These are phyloP conservation scores for Protomyces inundatus DNA, from an alignment of 1,139 yeast genomes.

Conservation along the genomic window DNA sequence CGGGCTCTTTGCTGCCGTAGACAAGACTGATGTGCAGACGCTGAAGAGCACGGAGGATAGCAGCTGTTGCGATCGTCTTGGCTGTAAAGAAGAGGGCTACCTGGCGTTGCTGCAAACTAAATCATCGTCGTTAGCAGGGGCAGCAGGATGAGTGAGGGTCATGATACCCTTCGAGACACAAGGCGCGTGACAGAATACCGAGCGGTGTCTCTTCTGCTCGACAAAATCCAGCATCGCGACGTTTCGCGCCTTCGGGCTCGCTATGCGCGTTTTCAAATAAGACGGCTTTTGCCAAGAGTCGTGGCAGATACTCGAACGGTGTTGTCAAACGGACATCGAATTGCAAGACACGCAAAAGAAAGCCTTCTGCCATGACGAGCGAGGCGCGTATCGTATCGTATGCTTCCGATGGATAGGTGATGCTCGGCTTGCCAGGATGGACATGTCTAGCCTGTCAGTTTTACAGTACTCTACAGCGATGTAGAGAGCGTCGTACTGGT, in stretches of 20 bases:
- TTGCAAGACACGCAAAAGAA: constrained; percentile 30
- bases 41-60: not conserved
- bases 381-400: constrained; percentile 32
- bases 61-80: constrained; percentile 10
- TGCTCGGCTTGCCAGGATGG: constrained; percentile 22
- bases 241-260: not conserved
- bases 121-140: not conserved
- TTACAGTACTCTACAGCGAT: not conserved
- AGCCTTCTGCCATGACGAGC: constrained; percentile 29
- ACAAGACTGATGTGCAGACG: not conserved
- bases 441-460: constrained; percentile 22
- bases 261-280: not conserved
- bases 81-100: constrained; percentile 13
- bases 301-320: constrained; percentile 22
- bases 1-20: not conserved
- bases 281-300: not conserved
- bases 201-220: constrained; percentile 1
- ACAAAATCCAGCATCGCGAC: not conserved
- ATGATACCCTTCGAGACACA: not conserved
- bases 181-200: constrained; percentile 8
- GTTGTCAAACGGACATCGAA: constrained; percentile 24
- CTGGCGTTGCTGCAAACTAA: not conserved
- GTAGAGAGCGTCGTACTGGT: constrained; percentile 4
- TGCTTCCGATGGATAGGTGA: constrained; percentile 30
- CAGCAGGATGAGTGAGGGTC: not conserved